Base-by-base conservation (phyloP, 352 stramenopile species). In the Phytophthora sojae region DNA sequence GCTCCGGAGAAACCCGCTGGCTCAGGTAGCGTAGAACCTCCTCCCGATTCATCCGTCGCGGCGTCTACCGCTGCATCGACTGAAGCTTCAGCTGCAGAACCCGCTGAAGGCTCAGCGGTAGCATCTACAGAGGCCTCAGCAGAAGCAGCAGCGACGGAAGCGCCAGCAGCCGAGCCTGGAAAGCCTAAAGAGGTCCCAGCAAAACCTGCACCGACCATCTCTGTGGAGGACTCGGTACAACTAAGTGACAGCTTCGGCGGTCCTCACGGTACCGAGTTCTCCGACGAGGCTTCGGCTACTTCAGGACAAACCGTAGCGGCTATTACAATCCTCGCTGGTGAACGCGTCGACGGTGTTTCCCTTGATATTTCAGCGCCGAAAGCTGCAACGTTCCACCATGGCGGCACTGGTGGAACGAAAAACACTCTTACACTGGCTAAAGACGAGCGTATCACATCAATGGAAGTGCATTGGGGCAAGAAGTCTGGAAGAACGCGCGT, bases 181-280 rank as follows among this genome's bases (percentile, higher is more conserved):
- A 23, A 19, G 8, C 17, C 44, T 51, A 14, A 9, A 25, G 17
- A 19, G 15, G 17, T 6, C 25, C 15, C 44, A 25, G 44, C 15
- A 1, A 19, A 19, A 51, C 44, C 44, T 9, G 44, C 17, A 51
- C n/a, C n/a, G 44, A 25, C 44, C 17, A 51, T 51, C 3, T 51
- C 44, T 51, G 44, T 51, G 19, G 44, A 51, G 19, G 44, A 51
- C n/a, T 51, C 44, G 1, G 12, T 71, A 56, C 56, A 66, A 37
- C 29, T 26, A 14, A 66, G 64, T 17, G 57, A 71, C 12, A 71
- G 56, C 25, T 67, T 67, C 15, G 61, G 61, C 35, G 61, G 61
- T 15, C 61, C 61, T 6, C 61, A 67, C n/a, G 61, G 50, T 32
- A 54, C 61, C 4, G 51, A 67, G 30, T 67, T 67, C 23, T 67